These are phyloP conservation scores for Pseudisothecium myosuroides DNA, from an alignment of 225 moss, liverwort and hornwort genomes.

Conservation along the genomic window DNA sequence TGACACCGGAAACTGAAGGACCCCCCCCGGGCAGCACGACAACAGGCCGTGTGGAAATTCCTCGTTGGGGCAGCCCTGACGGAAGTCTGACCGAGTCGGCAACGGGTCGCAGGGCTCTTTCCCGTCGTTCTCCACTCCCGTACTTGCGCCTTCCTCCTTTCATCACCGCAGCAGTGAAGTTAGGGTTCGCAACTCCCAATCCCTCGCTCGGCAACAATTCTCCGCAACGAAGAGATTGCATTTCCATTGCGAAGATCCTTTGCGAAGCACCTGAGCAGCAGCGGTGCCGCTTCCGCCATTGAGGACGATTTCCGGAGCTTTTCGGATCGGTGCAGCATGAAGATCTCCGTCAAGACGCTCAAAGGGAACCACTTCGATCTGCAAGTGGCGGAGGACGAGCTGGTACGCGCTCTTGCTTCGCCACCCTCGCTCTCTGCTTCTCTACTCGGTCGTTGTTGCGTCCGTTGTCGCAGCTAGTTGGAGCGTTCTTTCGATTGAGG, in stretches of 20 bases:
- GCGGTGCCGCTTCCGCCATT: background rate
- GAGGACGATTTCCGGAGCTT: background rate
- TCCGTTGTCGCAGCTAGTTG: background rate
- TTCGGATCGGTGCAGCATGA: constrained; percentile 17
- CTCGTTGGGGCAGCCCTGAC: background rate
- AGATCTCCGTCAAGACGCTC: constrained; percentile 54
- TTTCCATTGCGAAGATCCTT: background rate
- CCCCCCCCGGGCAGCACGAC: background rate
- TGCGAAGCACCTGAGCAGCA: background rate
- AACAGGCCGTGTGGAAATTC: background rate
- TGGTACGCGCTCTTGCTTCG: background rate
- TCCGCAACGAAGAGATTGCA: background rate
- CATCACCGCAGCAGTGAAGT: background rate
- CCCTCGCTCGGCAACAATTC: background rate
- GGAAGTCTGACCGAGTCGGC: background rate
- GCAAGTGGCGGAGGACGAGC: constrained; percentile 41
- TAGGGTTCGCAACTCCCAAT: background rate
- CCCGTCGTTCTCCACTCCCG: background rate
- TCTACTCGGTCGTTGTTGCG: no score
- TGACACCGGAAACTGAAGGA: background rate
- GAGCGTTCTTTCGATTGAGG: background rate
- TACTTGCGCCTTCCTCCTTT: background rate
- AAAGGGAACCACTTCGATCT: constrained; percentile 60
- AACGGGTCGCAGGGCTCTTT: background rate
- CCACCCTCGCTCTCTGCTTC: background rate